phyloP scores from a whole-genome alignment of 202 grass and related monocot species.

The Schoenoplectus triqueter region DNA sequence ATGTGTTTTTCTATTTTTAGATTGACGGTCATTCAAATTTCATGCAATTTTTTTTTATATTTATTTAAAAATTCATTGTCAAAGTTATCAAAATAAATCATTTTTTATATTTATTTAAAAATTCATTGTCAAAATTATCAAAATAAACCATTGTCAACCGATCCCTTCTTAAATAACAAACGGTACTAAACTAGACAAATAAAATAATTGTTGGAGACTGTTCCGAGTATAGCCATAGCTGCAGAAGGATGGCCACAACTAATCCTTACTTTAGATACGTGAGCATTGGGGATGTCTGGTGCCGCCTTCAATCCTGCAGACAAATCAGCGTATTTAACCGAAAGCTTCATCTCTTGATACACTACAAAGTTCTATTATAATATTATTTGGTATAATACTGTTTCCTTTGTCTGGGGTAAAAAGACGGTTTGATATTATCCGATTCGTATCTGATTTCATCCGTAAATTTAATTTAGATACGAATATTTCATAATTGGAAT shows the following conservation, averaged over 20 bases:
- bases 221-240: not conserved
- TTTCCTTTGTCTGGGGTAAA: not conserved
- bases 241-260: not conserved
- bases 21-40: no score
- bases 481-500: no score
- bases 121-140: no score
- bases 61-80: no score
- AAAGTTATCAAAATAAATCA: no score
- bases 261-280: constrained; percentile 8
- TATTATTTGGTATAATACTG: not conserved
- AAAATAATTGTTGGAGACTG: not conserved
- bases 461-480: no score
- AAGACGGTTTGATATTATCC: not conserved
- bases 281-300: constrained; percentile 6
- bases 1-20: no score
- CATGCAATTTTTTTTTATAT: no score
- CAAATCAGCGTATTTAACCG: constrained; percentile 27
- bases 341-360: constrained; percentile 27
- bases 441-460: not conserved
- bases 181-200: no score
- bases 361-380: constrained; percentile 12
- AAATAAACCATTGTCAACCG: no score
- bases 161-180: no score
- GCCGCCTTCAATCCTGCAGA: not conserved
- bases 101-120: no score